Evolutionary conservation across 768 basidiomycete species (phyloP), one percentile per base, ranked within the genome.

Genomic region (Xerocomellus intermedius): DNA sequence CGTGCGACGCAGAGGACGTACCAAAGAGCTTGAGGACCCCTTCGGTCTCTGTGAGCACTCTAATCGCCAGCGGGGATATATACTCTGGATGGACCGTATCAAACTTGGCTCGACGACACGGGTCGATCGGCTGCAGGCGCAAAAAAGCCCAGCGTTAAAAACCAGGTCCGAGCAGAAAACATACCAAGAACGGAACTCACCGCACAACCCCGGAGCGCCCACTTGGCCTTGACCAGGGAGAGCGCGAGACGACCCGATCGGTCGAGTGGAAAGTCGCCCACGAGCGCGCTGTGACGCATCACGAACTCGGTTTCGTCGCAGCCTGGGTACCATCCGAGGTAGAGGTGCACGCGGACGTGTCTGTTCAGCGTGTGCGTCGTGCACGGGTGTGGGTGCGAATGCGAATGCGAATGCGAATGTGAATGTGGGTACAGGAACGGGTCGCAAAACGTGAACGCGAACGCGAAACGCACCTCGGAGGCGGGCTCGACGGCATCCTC

Each of bases 331-430:
- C 70, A 70, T 5, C 60, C 69, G 21, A 65, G 44, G 37, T 67
- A 70, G n/a, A 70, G 48, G 21, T 71, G 69, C 6, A 70, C 71
- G 33, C 69, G 69, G 47, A 71, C 61, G 41, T 72, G 69, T 53
- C 57, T 57, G 39, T 33, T 39, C n/a, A 30, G 5, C 17, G 17
- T n/a, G 28, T n/a, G 19, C n/a, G 14, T 21, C 14, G 9, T 35
- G 24, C 36, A 26, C 26, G 26, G 5, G n/a, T n/a, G n/a, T n/a
- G n/a, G n/a, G n/a, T n/a, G n/a, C n/a, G n/a, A n/a, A n/a, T n/a
- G n/a, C n/a, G n/a, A n/a, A n/a, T n/a, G n/a, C n/a, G n/a, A n/a
- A n/a, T n/a, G n/a, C n/a, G n/a, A n/a, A n/a, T n/a, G n/a, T n/a
- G n/a, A 24, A 24, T 32, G 16, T 24, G 26, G 32, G n/a, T 17